These are phyloP conservation scores for Dothistroma pini DNA, from an alignment of 2,329 filamentous ascomycete genomes.

Conservation along the genomic window DNA sequence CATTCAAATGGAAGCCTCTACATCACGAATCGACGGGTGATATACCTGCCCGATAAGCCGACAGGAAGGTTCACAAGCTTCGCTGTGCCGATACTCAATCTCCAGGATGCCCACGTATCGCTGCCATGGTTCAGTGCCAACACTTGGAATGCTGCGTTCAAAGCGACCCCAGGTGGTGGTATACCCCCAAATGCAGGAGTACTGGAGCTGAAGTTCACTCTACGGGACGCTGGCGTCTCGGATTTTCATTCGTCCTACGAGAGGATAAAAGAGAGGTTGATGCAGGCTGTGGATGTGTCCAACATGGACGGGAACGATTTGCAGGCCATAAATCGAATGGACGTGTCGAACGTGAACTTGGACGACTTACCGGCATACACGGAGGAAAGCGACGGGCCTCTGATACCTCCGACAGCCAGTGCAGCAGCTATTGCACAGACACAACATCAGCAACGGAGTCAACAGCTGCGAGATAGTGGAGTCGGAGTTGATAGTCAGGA, in stretches of 20 bases:
- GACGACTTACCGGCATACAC: slow-evolving; percentile 90
- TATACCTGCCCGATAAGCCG: slow-evolving; percentile 75
- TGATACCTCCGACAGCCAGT: slow-evolving; percentile 38
- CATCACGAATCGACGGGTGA: slow-evolving; percentile 56
- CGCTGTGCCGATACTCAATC: slow-evolving; percentile 79
- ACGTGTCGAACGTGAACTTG: slow-evolving; percentile 65
- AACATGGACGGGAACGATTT: slow-evolving; percentile 36
- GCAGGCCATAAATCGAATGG: slow-evolving; percentile 40
- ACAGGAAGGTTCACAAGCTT: slow-evolving; percentile 76
- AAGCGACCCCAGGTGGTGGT: slow-evolving; percentile 77
- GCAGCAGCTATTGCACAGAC: slow-evolving; percentile 25
- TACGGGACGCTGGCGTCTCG: slow-evolving; percentile 92
- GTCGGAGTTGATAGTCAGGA: slow-evolving; percentile 11
- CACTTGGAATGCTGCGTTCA: slow-evolving; percentile 77
- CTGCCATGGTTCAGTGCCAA: slow-evolving; percentile 93
- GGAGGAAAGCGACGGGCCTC: slow-evolving; percentile 46
- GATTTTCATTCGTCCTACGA: slow-evolving; percentile 84
- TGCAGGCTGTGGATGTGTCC: slow-evolving; percentile 74
- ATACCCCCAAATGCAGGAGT: slow-evolving; percentile 68
- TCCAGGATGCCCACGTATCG: slow-evolving; percentile 79
- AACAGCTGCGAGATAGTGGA: slow-evolving; percentile 21
- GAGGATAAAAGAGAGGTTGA: slow-evolving; percentile 75
- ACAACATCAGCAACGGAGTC: slow-evolving; percentile 14
- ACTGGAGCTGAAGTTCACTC: slow-evolving; percentile 79
- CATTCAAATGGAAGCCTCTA: slow-evolving; percentile 25